Evolutionary conservation across 2,329 filamentous ascomycete species (phyloP).

Genomic region (Teratosphaeria zuluensis): DNA sequence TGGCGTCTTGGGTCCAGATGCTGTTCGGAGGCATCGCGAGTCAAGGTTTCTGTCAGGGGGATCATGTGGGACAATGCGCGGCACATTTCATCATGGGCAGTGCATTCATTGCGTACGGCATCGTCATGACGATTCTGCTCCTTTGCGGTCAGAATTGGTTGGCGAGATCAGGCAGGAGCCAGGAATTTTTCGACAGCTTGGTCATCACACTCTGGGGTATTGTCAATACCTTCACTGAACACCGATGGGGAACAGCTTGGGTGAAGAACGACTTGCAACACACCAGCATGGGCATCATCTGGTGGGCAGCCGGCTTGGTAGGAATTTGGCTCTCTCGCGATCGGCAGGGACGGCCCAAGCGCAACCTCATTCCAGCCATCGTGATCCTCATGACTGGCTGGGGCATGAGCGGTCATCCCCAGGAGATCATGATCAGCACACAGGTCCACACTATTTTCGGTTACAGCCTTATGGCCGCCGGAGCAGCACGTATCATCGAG

Average conservation of each 20-base stretch:
- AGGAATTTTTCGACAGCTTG: constrained; percentile 92
- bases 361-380: constrained; percentile 86
- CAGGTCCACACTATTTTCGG: constrained; percentile 86
- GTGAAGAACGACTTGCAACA: constrained; percentile 92
- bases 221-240: constrained; percentile 96
- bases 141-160: constrained; percentile 85
- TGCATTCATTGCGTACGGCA: constrained; percentile 89
- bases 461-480: constrained; percentile 88
- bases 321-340: constrained; percentile 87
- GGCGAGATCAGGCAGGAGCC: constrained; percentile 68
- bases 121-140: constrained; percentile 75
- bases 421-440: constrained; percentile 71
- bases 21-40: constrained; percentile 89
- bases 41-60: constrained; percentile 83
- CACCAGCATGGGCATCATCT: constrained; percentile 98
- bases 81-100: constrained; percentile 99
- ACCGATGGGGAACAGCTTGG: constrained; percentile 85
- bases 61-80: constrained; percentile 83
- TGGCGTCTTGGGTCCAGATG: constrained; percentile 88
- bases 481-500: constrained; percentile 76
- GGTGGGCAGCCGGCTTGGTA: constrained; percentile 89
- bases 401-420: constrained; percentile 89
- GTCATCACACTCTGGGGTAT: constrained; percentile 93
- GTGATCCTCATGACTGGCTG: constrained; percentile 89
- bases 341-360: constrained; percentile 73